Percentiles rank a stretch among this genome's conserved stretches.
Evolutionary conservation across 495 filamentous ascomycete genomes (phyloP).

Genomic region (Daldinia bambusicola): DNA sequence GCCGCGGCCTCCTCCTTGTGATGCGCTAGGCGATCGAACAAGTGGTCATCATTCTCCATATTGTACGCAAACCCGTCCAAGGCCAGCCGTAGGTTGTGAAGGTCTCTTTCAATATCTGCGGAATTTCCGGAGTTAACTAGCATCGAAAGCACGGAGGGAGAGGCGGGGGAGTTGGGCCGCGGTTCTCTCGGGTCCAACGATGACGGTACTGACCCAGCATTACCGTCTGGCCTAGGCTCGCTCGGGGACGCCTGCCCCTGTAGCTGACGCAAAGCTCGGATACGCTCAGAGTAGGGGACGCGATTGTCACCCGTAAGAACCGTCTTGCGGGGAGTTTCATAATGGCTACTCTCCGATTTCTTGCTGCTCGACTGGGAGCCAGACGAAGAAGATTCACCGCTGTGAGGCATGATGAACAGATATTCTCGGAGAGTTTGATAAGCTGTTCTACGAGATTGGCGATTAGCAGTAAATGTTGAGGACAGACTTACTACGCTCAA

Average conservation of each 20-base stretch:
- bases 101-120: not conserved
- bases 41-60: not conserved
- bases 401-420: not conserved
- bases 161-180: not conserved
- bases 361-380: not conserved
- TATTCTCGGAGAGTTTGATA: not conserved
- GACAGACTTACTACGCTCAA: not conserved
- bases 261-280: not conserved
- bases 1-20: not conserved
- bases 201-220: not conserved
- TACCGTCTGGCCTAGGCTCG: not conserved
- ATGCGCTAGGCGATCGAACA: slow-evolving; percentile 18
- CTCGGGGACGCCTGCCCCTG: not conserved
- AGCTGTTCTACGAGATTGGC: not conserved
- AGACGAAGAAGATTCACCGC: not conserved
- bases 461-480: not conserved
- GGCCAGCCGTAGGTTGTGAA: not conserved
- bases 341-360: not conserved
- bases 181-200: not conserved
- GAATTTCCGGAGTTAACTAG: not conserved
- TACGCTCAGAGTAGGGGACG: not conserved
- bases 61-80: not conserved
- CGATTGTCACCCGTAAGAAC: not conserved
- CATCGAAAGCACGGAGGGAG: not conserved
- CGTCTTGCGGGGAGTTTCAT: not conserved